Conservation (phyloP, 331 rosid species). For the Pyrus hybrid region DNA sequence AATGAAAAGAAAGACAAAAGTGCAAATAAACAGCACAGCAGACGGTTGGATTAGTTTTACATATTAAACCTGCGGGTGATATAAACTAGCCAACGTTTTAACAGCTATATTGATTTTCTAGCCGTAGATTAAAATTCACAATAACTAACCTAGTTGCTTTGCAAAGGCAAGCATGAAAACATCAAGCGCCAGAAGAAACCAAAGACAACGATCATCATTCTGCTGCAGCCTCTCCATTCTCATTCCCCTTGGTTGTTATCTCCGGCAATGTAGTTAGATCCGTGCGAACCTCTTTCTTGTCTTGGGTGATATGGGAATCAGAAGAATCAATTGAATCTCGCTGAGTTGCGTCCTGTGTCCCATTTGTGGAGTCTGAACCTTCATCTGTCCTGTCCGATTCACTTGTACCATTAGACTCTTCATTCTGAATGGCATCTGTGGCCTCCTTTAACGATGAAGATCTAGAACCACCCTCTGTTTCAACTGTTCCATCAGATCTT, state of each 20-base stretch:
- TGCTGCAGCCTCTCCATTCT: conserved; percentile 44
- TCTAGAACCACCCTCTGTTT: conserved; percentile 19
- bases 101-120: conserved; percentile 22
- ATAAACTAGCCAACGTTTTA: conserved; percentile 27
- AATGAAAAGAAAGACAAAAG: not conserved
- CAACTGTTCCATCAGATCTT: conserved; percentile 26
- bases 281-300: conserved; percentile 31
- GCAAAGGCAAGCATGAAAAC: conserved; percentile 15
- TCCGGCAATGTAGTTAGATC: conserved; percentile 51
- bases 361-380: conserved; percentile 25
- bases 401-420: conserved; percentile 22
- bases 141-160: conserved; percentile 5
- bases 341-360: conserved; percentile 25
- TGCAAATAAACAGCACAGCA: conserved; percentile 5
- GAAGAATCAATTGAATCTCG: conserved; percentile 54
- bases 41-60: conserved; percentile 33
- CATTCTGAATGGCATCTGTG: conserved; percentile 29
- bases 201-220: conserved; percentile 17
- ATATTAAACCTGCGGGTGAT: conserved; percentile 17
- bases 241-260: conserved; percentile 34
- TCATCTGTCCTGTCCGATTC: conserved; percentile 20
- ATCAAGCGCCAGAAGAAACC: conserved; percentile 8
- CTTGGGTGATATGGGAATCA: conserved; percentile 40
- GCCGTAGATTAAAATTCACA: conserved; percentile 3
- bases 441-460: conserved; percentile 27